phyloP scores from a whole-genome alignment of 140 eudicot species.

The Stevia rebaudiana region DNA sequence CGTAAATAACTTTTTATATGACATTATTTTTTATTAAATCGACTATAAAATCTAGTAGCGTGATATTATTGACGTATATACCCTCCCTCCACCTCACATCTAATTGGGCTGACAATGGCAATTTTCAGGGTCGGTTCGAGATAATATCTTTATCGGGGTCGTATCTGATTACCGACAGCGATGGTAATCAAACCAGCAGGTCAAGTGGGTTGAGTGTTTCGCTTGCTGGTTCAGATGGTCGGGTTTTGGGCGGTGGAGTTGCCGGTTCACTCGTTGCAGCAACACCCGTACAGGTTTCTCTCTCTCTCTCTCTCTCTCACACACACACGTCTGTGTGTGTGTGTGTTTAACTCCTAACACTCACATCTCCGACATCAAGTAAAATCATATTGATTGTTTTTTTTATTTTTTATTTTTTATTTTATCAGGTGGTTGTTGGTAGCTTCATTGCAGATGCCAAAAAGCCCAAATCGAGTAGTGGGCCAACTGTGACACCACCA shows the following conservation, averaged over 20 bases:
- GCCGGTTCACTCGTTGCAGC: constrained; percentile 81
- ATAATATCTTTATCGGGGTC: constrained; percentile 78
- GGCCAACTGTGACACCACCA: constrained; percentile 38
- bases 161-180: constrained; percentile 49
- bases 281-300: constrained; percentile 73
- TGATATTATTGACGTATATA: no score
- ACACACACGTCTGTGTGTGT: not conserved
- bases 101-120: not conserved
- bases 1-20: no score
- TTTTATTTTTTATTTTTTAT: no score
- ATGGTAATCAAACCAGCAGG: constrained; percentile 54
- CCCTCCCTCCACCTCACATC: no score
- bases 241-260: constrained; percentile 93
- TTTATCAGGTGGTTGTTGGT: constrained; percentile 71
- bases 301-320: not conserved
- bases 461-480: constrained; percentile 50
- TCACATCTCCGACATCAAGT: not conserved
- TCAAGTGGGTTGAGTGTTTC: constrained; percentile 78
- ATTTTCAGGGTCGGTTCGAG: constrained; percentile 81
- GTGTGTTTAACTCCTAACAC: not conserved
- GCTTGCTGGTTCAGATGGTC: constrained; percentile 87
- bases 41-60: no score
- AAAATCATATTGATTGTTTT: not conserved
- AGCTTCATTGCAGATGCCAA: constrained; percentile 80
- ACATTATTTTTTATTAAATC: no score